Conservation (phyloP, 331 rosid species). For the Phaseolus coccineus region DNA sequence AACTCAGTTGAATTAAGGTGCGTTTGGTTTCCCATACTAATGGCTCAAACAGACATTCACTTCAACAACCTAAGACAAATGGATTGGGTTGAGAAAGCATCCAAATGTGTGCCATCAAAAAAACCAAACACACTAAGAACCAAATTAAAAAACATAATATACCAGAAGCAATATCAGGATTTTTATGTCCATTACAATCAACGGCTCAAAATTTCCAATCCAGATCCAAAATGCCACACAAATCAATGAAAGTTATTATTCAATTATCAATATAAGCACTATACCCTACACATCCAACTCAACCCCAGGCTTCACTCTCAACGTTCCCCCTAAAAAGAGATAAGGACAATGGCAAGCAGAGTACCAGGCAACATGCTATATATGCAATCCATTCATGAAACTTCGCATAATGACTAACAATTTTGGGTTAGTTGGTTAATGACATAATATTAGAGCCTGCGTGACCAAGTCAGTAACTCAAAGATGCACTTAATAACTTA, state of each 20-base stretch:
- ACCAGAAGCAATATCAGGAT: background rate
- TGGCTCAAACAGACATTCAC: background rate
- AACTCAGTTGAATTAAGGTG: background rate
- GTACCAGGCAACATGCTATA: too few species aligned
- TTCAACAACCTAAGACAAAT: background rate
- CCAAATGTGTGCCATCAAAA: background rate
- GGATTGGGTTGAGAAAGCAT: background rate
- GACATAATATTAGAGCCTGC: too few species aligned
- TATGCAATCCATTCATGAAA: background rate
- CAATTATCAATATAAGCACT: conserved; percentile 22
- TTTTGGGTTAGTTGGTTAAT: too few species aligned
- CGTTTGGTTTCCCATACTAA: background rate
- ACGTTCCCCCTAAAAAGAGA: too few species aligned
- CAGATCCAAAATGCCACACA: conserved; percentile 16
- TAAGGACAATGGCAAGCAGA: too few species aligned
- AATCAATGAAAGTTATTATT: background rate
- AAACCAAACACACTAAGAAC: background rate
- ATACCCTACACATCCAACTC: conserved; percentile 31
- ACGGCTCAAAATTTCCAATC: conserved; percentile 3
- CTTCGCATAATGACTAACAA: too few species aligned
- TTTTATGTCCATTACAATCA: conserved; percentile 22
- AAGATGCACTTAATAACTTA: background rate
- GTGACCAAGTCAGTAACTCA: too few species aligned
- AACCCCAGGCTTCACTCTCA: background rate
- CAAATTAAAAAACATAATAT: conserved; percentile 1